Conservation (phyloP, 768 basidiomycete genomes). For the Mycena olivaceomarginata region DNA sequence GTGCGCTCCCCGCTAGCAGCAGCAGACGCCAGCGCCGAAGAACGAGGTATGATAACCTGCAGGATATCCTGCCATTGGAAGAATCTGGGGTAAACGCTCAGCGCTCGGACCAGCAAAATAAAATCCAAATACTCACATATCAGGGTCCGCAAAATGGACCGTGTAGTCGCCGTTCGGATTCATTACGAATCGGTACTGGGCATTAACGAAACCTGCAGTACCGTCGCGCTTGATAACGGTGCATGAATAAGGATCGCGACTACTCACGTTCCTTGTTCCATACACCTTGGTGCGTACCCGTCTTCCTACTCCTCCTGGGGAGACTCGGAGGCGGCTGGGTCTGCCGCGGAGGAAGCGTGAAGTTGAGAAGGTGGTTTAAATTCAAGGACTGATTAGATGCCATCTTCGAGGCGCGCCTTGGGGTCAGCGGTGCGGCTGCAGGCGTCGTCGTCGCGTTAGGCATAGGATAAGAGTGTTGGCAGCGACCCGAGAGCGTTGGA, state of each 20-base stretch:
- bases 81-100: slow-evolving; percentile 70
- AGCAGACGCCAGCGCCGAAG: slow-evolving; percentile 83
- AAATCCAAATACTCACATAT: slow-evolving; percentile 80
- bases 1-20: slow-evolving; percentile 64
- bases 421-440: slow-evolving; percentile 54
- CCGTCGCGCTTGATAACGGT: slow-evolving; percentile 37
- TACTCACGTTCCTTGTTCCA: slow-evolving; percentile 96
- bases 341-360: slow-evolving; percentile 93
- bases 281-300: slow-evolving; percentile 76
- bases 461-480: slow-evolving; percentile 52
- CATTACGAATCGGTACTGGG: slow-evolving; percentile 97
- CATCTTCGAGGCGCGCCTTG: slow-evolving; percentile 83
- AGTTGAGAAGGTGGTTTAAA: slow-evolving; percentile 93
- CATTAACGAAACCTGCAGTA: slow-evolving; percentile 93
- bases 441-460: slow-evolving; percentile 58
- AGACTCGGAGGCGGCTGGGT: slow-evolving; percentile 71
- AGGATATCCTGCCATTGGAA: slow-evolving; percentile 98
- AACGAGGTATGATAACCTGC: slow-evolving; percentile 94
- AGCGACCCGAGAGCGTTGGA: slow-evolving; percentile 38
- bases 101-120: slow-evolving; percentile 33
- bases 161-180: slow-evolving; percentile 94
- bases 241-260: slow-evolving; percentile 30
- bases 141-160: slow-evolving; percentile 97
- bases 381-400: slow-evolving; percentile 79
- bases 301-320: slow-evolving; percentile 86